Base-by-base conservation (phyloP, 176 grass and related monocot genomes). In the Saccharum spontaneum region DNA sequence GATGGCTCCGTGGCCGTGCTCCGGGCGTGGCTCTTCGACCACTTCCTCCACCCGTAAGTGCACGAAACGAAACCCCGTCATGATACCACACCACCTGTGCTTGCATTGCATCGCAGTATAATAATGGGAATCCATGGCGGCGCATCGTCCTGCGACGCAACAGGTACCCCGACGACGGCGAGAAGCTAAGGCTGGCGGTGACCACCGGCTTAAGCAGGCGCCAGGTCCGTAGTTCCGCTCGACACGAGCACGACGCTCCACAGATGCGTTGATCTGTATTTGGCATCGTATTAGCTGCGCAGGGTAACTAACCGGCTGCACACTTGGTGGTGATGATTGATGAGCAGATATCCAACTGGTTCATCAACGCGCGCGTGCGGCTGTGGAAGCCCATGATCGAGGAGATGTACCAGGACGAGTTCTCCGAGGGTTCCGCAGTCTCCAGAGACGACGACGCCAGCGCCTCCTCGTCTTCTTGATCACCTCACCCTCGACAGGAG, bases 381-480 rank as follows among this genome's bases (percentile, higher is more conserved):
- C 90, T 99, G 75, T 99, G 97, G 97, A 99, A 99, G 88, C 97
- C 93, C 26, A 99, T 96, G 97, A 83, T 99, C 63, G 94, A 99
- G 83, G 97, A 99, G 86, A 94, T 99, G 93, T 96, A 99, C 88
- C 88, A 83, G 70, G 91, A 99, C 55, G 94, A 96, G 75, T 90
- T 98, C 88, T 85, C 79, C 37, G 87, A 92, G 48, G 91, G 88
- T 22, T 78, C 85, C 34, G 18, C 13, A 39, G 18, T 6, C 28
- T 77, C 73, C 40, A 66, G 69, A 57, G 54, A 67, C 34, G 75
- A 67, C 34, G 73, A 65, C 55, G 49, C 55, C 62, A 39, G 61
- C 61, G 62, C 62, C 12, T 66, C 88, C 5, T 83, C 80, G 0
- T 68, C 88, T 1, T 69, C 88, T 57, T 83, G 37, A 71, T 30